Evolutionary conservation across 352 stramenopile genomes (phyloP).

Genomic region (Phytophthora multivora): DNA sequence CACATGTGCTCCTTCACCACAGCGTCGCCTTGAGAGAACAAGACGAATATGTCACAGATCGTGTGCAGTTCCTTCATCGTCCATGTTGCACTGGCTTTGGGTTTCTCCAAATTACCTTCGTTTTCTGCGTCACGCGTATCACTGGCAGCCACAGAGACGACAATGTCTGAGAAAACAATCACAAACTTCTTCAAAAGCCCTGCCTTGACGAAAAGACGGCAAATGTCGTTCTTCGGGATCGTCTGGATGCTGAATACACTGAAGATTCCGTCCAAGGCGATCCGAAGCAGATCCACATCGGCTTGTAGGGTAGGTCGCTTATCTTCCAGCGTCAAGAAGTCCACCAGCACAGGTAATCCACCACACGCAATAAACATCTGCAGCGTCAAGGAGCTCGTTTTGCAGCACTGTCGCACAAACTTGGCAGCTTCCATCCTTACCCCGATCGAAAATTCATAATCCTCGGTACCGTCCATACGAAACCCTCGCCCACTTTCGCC

Average conservation of each 20-base stretch:
- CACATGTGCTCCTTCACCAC: constrained; percentile 94
- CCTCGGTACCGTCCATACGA: constrained; percentile 17
- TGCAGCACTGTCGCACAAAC: constrained; percentile 89
- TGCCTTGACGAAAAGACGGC: constrained; percentile 93
- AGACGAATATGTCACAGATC: constrained; percentile 88
- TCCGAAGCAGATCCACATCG: constrained; percentile 71
- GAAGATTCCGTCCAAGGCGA: constrained; percentile 90
- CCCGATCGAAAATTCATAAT: constrained; percentile 46
- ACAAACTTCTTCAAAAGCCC: constrained; percentile 90
- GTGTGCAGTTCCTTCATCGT: constrained; percentile 72
- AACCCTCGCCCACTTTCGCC: constrained; percentile 22
- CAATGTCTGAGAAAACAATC: constrained; percentile 84
- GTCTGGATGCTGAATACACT: constrained; percentile 92
- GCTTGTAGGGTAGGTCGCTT: constrained; percentile 29
- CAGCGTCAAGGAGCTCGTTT: constrained; percentile 86
- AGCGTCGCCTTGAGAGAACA: constrained; percentile 92
- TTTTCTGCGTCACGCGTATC: constrained; percentile 25
- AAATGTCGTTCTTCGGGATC: constrained; percentile 94
- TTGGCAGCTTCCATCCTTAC: constrained; percentile 88
- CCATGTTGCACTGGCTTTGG: constrained; percentile 39
- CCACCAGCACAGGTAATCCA: constrained; percentile 83
- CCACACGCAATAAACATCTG: constrained; percentile 95
- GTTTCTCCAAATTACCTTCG: constrained; percentile 6
- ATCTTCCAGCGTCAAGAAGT: constrained; percentile 70
- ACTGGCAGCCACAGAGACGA: constrained; percentile 34